These are phyloP conservation scores for Byssoonygena ceratinophila DNA, from an alignment of 2,329 filamentous ascomycete genomes.

Conservation along the genomic window DNA sequence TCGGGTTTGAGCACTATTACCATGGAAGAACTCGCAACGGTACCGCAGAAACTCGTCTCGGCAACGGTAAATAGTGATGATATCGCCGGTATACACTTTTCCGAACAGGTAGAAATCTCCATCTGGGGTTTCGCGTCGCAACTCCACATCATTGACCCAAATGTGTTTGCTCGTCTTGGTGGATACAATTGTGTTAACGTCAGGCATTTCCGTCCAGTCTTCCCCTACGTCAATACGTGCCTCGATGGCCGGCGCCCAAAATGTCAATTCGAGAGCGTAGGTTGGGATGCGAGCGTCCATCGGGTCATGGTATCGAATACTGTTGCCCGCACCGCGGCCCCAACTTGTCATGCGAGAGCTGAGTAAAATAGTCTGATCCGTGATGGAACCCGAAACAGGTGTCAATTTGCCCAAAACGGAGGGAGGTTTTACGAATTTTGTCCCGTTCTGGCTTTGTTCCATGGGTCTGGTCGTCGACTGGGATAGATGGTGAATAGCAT, in stretches of 20 bases:
- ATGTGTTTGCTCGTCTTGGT: conserved; percentile 71
- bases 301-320: conserved; percentile 51
- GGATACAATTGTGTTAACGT: conserved; percentile 60
- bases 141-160: conserved; percentile 59
- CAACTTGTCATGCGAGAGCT: conserved; percentile 61
- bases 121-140: conserved; percentile 46
- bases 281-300: conserved; percentile 67
- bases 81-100: conserved; percentile 64
- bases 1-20: conserved; percentile 34
- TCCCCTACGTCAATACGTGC: conserved; percentile 46
- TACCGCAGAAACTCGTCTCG: conserved; percentile 33
- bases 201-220: conserved; percentile 44
- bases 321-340: conserved; percentile 62
- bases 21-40: conserved; percentile 38
- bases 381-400: conserved; percentile 55
- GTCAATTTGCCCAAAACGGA: conserved; percentile 53
- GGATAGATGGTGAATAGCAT: background rate
- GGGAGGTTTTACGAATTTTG: conserved; percentile 27
- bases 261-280: conserved; percentile 64
- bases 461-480: background rate
- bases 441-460: background rate
- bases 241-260: conserved; percentile 61
- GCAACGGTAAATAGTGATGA: conserved; percentile 60
- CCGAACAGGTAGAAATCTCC: conserved; percentile 49
- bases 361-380: conserved; percentile 54